Base-by-base conservation (phyloP, 2,329 filamentous ascomycete species). In the Grosmannia serpens region DNA sequence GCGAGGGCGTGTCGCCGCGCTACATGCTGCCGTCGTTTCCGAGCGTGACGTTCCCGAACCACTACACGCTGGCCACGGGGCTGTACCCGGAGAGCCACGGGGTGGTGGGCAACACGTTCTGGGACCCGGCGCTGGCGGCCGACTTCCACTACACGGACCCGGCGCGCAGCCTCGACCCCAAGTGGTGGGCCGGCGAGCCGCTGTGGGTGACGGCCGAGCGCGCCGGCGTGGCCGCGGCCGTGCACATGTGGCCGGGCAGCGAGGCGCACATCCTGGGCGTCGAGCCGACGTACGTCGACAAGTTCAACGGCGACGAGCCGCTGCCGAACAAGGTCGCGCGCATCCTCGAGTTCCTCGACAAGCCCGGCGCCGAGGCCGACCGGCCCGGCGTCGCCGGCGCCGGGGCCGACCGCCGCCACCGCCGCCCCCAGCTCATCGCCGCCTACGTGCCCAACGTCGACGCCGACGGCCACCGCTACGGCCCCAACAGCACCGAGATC, bases 201-300 rank as follows among this genome's bases (percentile, higher is more conserved):
- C 78, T 99, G 33, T 99, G 94, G 94, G 86, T 87, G 29, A 95
- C 92, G 1, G 92, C 92, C 6, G 94, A 97, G 74, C 83, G 82
- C 59, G 87, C 90, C 64, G 87, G 87, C 7, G 77, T 95, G 35
- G 82, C 83, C 59, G 84, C 86, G 33, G 94, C 90, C 1, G 84
- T 99, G 29, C 94, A 99, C 70, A 99, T 99, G 94, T 99, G 94
- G 94, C 94, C 94, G 1, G 94, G 94, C 2, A 95, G 89, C 50
- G 94, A 99, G 73, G 91, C 91, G 7, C 86, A 90, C 69, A 87
- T 95, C 61, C 78, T 83, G 15, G 77, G 79, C n/a, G 76, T 85
- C 22, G 85, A 91, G 62, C 89, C 91, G 2, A 85, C 83, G 11
- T 89, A 89, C 66, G 70, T 97, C 54, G 94, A 97, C 73, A 86